These are phyloP conservation scores for Zygoascus ofunaensis DNA, from an alignment of 805 yeast genomes.

Conservation along the genomic window DNA sequence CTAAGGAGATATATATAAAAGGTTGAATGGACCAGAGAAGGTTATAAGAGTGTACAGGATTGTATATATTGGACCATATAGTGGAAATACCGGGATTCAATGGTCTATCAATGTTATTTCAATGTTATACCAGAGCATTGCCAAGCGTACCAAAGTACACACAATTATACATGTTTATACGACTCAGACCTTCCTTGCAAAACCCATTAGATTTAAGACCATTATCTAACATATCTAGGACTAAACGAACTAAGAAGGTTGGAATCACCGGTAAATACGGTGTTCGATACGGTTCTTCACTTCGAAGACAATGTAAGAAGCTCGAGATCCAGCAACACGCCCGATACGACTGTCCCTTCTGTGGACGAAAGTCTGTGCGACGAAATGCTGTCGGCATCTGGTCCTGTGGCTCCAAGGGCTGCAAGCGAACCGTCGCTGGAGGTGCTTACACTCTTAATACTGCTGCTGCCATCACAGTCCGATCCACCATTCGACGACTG, in stretches of 20 bases:
- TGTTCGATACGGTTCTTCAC: conserved; percentile 99
- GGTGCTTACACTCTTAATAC: conserved; percentile 99
- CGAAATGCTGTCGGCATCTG: conserved; percentile 99
- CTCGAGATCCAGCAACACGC: conserved; percentile 98
- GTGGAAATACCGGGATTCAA: too few species aligned
- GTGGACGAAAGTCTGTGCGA: conserved; percentile 98
- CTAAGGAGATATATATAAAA: too few species aligned
- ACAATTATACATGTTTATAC: too few species aligned
- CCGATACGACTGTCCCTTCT: conserved; percentile 98
- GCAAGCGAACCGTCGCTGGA: conserved; percentile 97
- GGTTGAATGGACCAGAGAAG: too few species aligned
- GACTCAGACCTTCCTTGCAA: too few species aligned
- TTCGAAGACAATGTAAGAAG: conserved; percentile 99
- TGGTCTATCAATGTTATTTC: too few species aligned
- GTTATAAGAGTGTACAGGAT: too few species aligned
- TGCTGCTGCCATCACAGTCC: conserved; percentile 99
- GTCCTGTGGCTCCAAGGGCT: conserved; percentile 69
- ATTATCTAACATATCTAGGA: conserved; percentile 43
- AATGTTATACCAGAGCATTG: too few species aligned
- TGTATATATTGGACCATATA: too few species aligned
- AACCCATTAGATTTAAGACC: too few species aligned
- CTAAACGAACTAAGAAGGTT: conserved; percentile 99
- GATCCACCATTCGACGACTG: conserved; percentile 99
- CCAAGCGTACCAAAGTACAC: too few species aligned
- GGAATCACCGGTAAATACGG: conserved; percentile 99